Conservation (phyloP, 208 protist species). For the Zelonia costaricensis region DNA sequence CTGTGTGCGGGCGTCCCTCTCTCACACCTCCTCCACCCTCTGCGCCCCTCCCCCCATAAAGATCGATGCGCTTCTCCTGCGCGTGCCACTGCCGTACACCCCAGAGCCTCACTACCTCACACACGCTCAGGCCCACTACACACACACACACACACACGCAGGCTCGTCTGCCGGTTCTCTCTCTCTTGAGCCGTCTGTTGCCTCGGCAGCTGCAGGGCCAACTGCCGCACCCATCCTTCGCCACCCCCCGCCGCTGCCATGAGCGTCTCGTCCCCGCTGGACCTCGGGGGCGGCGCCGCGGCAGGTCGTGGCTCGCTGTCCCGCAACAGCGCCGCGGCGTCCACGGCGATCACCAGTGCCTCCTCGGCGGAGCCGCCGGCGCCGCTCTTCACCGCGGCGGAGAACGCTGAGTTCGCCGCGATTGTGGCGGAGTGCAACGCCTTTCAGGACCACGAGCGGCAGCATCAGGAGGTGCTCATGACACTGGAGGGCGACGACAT, state of each 20-base stretch:
- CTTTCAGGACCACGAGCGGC: conserved; percentile 93
- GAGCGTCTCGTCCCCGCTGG: too few species aligned
- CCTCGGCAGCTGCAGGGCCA: too few species aligned
- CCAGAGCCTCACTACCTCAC: background rate
- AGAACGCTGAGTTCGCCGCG: conserved; percentile 42
- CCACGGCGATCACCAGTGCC: background rate
- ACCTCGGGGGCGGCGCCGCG: too few species aligned
- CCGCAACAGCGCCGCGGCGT: background rate
- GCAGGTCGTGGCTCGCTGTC: background rate
- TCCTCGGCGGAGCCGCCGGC: background rate
- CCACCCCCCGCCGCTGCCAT: too few species aligned
- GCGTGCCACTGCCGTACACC: background rate
- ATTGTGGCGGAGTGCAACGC: conserved; percentile 64
- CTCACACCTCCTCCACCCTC: background rate
- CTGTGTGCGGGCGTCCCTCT: background rate
- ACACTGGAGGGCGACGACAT: conserved; percentile 94
- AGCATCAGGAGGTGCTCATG: conserved; percentile 95
- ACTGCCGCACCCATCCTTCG: too few species aligned
- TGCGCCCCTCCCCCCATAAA: background rate
- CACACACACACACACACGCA: background rate
- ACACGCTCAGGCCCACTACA: too few species aligned
- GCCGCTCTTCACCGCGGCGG: conserved; percentile 34
- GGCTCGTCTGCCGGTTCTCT: too few species aligned
- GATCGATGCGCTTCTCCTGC: too few species aligned
- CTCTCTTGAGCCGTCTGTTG: too few species aligned